phyloP scores from a whole-genome alignment of 805 yeast genomes.

The Yamadazyma laniorum region DNA sequence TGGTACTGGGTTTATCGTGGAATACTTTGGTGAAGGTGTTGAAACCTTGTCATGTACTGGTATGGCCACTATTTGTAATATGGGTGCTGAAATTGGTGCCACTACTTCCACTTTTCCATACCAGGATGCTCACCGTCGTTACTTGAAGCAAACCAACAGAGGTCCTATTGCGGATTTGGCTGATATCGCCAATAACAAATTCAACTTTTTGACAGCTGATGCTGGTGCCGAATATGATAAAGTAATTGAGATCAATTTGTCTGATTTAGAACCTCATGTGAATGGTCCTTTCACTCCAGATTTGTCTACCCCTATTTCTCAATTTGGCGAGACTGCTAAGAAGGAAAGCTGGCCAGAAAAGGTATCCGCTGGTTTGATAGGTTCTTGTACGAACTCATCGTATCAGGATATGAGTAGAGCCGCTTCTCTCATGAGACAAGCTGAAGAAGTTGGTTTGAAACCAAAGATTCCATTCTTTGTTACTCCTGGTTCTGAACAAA shows the following conservation, averaged over 20 bases:
- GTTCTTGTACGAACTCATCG: constrained; percentile 97
- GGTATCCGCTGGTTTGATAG: constrained; percentile 91
- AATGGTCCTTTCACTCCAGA: constrained; percentile 99
- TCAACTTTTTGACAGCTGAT: constrained; percentile 76
- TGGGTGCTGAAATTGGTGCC: constrained; percentile 99
- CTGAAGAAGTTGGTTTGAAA: constrained; percentile 79
- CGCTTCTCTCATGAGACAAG: constrained; percentile 85
- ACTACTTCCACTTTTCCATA: constrained; percentile 97
- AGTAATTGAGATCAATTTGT: constrained; percentile 84
- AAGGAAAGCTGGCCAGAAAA: constrained; percentile 81
- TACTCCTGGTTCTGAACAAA: constrained; percentile 98
- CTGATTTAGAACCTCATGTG: constrained; percentile 86
- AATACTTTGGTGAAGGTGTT: constrained; percentile 96
- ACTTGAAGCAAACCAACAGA: constrained; percentile 81
- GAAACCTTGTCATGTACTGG: constrained; percentile 89
- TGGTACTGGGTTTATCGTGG: constrained; percentile 95
- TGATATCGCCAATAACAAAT: constrained; percentile 53
- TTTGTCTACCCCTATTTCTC: constrained; percentile 87
- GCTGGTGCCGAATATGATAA: constrained; percentile 88
- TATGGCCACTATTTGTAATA: constrained; percentile 99
- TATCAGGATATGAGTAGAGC: constrained; percentile 98
- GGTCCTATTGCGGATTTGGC: constrained; percentile 81
- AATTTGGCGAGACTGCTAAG: constrained; percentile 69
- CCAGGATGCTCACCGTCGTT: constrained; percentile 75
- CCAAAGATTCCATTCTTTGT: constrained; percentile 91